These are phyloP conservation scores for Asterophora lycoperdoides DNA, from an alignment of 768 basidiomycete genomes.

Conservation along the genomic window DNA sequence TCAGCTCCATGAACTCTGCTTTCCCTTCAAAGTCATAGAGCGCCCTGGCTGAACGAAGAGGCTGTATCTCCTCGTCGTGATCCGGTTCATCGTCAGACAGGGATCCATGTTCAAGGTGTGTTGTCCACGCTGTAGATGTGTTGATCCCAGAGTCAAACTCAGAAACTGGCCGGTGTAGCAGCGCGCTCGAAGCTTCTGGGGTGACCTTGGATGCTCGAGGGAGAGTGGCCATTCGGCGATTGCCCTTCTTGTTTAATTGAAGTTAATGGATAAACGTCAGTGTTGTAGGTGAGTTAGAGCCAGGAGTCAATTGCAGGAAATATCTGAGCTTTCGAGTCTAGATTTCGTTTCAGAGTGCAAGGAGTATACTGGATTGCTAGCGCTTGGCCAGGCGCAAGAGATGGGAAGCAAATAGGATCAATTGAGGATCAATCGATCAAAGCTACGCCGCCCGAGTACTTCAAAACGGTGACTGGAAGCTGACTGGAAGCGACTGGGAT, in stretches of 20 bases:
- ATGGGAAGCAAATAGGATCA: too few species aligned
- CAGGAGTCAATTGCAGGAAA: too few species aligned
- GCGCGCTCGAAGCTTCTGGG: constrained; percentile 8
- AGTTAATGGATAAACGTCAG: not conserved
- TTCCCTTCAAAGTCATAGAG: constrained; percentile 75
- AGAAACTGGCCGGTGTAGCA: constrained; percentile 29
- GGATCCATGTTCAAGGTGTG: constrained; percentile 42
- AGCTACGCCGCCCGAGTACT: too few species aligned
- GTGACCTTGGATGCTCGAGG: constrained; percentile 14
- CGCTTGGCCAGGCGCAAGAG: too few species aligned
- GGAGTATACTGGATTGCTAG: not conserved
- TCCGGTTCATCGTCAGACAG: constrained; percentile 52
- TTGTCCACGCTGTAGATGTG: constrained; percentile 74
- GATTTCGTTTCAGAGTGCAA: not conserved
- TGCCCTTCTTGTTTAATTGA: too few species aligned
- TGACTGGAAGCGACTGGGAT: too few species aligned
- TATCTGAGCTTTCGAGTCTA: too few species aligned
- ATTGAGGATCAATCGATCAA: too few species aligned
- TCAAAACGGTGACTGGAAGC: too few species aligned
- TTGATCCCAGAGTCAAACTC: constrained; percentile 79
- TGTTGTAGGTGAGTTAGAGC: not conserved
- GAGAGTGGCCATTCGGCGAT: constrained; percentile 19
- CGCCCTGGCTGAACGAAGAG: constrained; percentile 55
- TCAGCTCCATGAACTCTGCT: constrained; percentile 68
- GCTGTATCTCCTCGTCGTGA: constrained; percentile 26